Conservation (phyloP, 2,329 filamentous ascomycete genomes). For the Hypoxylon sp. region DNA sequence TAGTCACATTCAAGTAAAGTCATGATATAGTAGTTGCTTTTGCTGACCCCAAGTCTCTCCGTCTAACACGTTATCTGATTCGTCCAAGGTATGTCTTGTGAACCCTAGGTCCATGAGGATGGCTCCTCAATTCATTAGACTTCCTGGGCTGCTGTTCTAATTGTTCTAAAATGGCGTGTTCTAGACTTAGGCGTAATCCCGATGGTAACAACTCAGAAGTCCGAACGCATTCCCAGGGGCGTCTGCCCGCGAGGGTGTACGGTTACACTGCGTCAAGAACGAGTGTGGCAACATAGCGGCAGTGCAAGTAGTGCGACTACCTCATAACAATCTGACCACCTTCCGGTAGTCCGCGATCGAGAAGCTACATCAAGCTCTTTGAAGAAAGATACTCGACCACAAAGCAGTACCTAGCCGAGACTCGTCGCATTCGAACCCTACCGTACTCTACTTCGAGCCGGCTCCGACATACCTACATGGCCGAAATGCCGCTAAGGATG, state of each 20-base stretch:
- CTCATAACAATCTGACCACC: not conserved
- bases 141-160: not conserved
- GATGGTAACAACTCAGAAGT: not conserved
- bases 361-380: not conserved
- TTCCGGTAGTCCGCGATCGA: not conserved
- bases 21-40: not conserved
- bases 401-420: not conserved
- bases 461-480: conserved; percentile 1
- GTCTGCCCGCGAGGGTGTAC: not conserved
- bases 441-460: conserved; percentile 8
- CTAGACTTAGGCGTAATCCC: not conserved
- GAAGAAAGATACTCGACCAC: conserved; percentile 4
- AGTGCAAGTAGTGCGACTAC: not conserved
- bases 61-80: not conserved
- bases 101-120: not conserved
- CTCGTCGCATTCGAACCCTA: not conserved
- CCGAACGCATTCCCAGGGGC: not conserved
- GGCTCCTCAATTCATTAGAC: not conserved
- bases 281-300: not conserved
- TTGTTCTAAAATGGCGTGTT: not conserved
- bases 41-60: not conserved
- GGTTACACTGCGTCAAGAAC: not conserved
- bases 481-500: not conserved
- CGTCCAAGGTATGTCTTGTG: not conserved
- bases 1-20: not conserved